Evolutionary conservation across 768 basidiomycete genomes (phyloP).

Genomic region (Filobasidium floriforme): DNA sequence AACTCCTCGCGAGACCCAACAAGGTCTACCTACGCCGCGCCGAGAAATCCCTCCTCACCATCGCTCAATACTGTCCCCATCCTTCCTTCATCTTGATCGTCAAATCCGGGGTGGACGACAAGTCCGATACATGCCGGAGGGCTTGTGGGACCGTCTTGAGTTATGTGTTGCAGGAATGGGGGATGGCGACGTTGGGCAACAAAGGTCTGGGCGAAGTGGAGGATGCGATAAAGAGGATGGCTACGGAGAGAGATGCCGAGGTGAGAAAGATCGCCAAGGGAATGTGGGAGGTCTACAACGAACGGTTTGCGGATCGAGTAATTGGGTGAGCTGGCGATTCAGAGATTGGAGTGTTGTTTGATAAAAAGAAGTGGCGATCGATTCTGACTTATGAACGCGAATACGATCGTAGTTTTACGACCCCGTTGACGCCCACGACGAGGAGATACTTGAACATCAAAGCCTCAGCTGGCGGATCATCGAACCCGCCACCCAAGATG

Average conservation of each 20-base stretch:
- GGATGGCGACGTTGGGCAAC: conserved; percentile 32
- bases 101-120: conserved; percentile 42
- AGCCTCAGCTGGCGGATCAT: conserved; percentile 8
- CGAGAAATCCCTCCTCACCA: conserved; percentile 41
- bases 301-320: conserved; percentile 43
- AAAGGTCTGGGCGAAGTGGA: conserved; percentile 40
- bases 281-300: conserved; percentile 44
- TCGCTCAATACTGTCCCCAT: conserved; percentile 42
- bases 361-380: background rate
- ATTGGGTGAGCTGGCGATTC: conserved; percentile 35
- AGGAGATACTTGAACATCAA: conserved; percentile 44
- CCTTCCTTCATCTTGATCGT: conserved; percentile 39
- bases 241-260: conserved; percentile 46
- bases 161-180: conserved; percentile 35
- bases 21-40: conserved; percentile 47
- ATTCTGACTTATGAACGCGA: background rate
- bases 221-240: conserved; percentile 44
- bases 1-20: conserved; percentile 47
- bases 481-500: conserved; percentile 22
- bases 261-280: conserved; percentile 44
- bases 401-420: conserved; percentile 41
- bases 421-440: conserved; percentile 46
- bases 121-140: conserved; percentile 37
- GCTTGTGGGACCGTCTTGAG: conserved; percentile 33
- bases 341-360: too few species aligned